Evolutionary conservation across 805 yeast species (phyloP).

Genomic region (Priceomyces carsonii): DNA sequence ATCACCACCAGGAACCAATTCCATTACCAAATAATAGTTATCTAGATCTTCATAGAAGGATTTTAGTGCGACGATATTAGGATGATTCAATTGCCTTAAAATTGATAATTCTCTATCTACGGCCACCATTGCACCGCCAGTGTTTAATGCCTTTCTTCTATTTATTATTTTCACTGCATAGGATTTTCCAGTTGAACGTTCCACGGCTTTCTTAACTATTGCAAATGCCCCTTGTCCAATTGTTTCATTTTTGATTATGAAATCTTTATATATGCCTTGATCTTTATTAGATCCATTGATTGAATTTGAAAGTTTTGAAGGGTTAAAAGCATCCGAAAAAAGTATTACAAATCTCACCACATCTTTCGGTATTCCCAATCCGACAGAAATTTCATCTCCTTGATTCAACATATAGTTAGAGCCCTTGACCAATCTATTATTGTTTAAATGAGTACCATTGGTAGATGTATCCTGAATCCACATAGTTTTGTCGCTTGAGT

Average conservation of each 20-base stretch:
- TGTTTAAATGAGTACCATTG: slow-evolving; percentile 89
- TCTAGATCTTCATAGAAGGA: slow-evolving; percentile 85
- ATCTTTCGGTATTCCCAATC: slow-evolving; percentile 80
- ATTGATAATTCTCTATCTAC: slow-evolving; percentile 86
- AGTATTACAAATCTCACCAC: slow-evolving; percentile 53
- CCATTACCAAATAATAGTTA: slow-evolving; percentile 89
- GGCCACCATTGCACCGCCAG: slow-evolving; percentile 71
- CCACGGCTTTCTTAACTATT: slow-evolving; percentile 87
- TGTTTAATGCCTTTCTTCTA: slow-evolving; percentile 69
- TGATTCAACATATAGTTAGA: slow-evolving; percentile 80
- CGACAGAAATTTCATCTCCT: slow-evolving; percentile 93
- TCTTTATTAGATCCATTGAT: slow-evolving; percentile 27
- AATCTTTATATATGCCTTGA: slow-evolving; percentile 67
- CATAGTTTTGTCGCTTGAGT: slow-evolving; percentile 51
- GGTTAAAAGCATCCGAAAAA: slow-evolving; percentile 44
- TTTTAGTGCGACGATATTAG: slow-evolving; percentile 78
- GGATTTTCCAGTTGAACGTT: slow-evolving; percentile 79
- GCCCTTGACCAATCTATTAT: slow-evolving; percentile 68
- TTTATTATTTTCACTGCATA: slow-evolving; percentile 91
- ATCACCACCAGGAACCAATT: slow-evolving; percentile 94
- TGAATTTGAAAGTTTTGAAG: slow-evolving; percentile 23
- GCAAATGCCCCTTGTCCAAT: slow-evolving; percentile 99
- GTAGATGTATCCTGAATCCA: slow-evolving; percentile 80
- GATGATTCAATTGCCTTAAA: slow-evolving; percentile 74
- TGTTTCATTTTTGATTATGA: slow-evolving; percentile 77